Base-by-base conservation (phyloP, 2,329 filamentous ascomycete species). In the Stachybotrys chlorohalonatus region DNA sequence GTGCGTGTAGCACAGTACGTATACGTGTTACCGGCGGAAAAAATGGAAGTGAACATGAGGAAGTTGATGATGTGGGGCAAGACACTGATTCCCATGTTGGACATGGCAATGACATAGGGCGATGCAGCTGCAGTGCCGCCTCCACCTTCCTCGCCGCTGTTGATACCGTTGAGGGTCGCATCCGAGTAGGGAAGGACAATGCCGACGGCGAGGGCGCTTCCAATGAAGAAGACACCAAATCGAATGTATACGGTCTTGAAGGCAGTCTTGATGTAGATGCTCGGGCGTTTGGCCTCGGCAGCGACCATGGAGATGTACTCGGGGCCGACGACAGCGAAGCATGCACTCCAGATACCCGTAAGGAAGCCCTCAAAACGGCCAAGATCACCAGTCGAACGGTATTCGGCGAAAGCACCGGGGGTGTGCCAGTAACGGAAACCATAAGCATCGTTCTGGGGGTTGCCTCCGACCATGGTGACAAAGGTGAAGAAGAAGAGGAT, bases 381-480 rank as follows among this genome's bases (percentile, higher is more conserved):
- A 0, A 88, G 73, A 45, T 76, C 63, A 3, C 85, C 85, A 0
- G 72, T 73, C 47, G 82, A 78, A 56, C 85, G 78, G 56, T 81
- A 74, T 58, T 84, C 78, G 15, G 77, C 78, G 52, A 73, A 68
- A 62, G 66, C 58, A 32, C 67, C 69, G 1, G 71, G 66, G 42
- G 65, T 60, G 5, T 75, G 77, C 85, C 85, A 88, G 64, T 85
- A 83, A 16, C 85, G 76, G 66, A 90, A 90, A 17, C 87, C 87
- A 63, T 84, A 89, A 1, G 82, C 75, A 61, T 88, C 85, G 51
- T 81, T 73, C 6, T 83, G 66, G 0, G 89, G 89, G 60, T 92
- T 92, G 32, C 86, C 89, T 42, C 88, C 89, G 7, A 90, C 74
- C 85, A 91, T 90, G 51, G 83, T 85, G 61, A 93, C 77, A 64